These are phyloP conservation scores for Boletus mariae DNA, from an alignment of 1,284 basidiomycete genomes.

Conservation along the genomic window DNA sequence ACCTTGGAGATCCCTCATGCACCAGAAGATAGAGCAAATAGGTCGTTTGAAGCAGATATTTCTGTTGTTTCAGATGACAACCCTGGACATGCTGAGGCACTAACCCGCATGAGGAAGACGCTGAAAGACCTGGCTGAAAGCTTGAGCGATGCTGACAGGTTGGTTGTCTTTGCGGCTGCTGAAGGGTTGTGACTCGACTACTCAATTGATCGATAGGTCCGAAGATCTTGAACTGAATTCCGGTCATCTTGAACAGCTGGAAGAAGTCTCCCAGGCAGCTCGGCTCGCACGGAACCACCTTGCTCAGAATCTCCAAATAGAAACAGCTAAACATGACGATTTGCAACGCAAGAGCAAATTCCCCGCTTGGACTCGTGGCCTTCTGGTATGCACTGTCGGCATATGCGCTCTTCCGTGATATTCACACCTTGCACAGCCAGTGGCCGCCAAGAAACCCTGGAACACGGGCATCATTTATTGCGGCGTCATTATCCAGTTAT, in stretches of 20 bases:
- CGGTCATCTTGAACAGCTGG: constrained; percentile 47
- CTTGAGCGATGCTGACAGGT: constrained; percentile 57
- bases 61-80: constrained; percentile 25
- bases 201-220: constrained; percentile 28
- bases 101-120: constrained; percentile 53
- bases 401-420: neutral
- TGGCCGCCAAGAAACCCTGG: constrained; percentile 19
- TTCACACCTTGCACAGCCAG: constrained; percentile 17
- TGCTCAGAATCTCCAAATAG: constrained; percentile 40
- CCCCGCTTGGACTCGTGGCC: constrained; percentile 11
- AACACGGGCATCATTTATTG: constrained; percentile 23
- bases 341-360: constrained; percentile 10
- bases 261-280: constrained; percentile 51
- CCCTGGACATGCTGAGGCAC: constrained; percentile 47
- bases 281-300: constrained; percentile 46
- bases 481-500: constrained; percentile 31
- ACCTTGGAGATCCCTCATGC: constrained; percentile 29
- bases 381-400: constrained; percentile 19
- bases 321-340: constrained; percentile 17
- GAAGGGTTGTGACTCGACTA: constrained; percentile 8
- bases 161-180: constrained; percentile 13
- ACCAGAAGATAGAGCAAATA: constrained; percentile 14
- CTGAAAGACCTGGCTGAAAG: constrained; percentile 53
- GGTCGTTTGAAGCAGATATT: constrained; percentile 27
- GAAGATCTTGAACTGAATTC: constrained; percentile 38